phyloP scores from a whole-genome alignment of 495 filamentous ascomycete species.

The Trichocladium uniseriatum region DNA sequence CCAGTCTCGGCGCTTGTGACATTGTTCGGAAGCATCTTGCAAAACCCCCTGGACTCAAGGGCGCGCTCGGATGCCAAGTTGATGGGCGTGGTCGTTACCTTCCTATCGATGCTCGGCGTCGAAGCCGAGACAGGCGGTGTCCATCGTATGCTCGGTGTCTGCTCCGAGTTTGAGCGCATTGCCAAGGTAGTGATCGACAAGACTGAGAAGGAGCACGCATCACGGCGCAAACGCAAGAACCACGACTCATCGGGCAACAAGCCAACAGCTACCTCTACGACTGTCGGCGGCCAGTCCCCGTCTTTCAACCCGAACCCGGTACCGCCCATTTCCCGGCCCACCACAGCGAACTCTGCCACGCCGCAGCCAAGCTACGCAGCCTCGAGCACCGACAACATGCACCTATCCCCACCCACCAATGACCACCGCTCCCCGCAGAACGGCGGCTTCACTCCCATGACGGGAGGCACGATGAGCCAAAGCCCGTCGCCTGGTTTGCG shows the following conservation, averaged over 20 bases:
- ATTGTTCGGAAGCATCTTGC: constrained; percentile 91
- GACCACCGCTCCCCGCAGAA: constrained; percentile 30
- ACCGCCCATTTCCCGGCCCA: constrained; percentile 25
- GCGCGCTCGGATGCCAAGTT: constrained; percentile 80
- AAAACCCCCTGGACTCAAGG: constrained; percentile 85
- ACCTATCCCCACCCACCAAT: constrained; percentile 34
- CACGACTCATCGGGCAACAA: constrained; percentile 14
- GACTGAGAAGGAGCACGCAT: constrained; percentile 68
- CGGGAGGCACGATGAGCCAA: constrained; percentile 21
- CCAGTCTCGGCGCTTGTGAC: constrained; percentile 93
- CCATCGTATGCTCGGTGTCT: constrained; percentile 85
- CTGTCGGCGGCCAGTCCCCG: constrained; percentile 10
- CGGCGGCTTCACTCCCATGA: constrained; percentile 29
- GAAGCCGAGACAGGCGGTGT: constrained; percentile 80
- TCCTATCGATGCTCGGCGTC: constrained; percentile 59
- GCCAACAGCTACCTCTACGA: constrained; percentile 15
- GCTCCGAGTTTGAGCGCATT: constrained; percentile 91
- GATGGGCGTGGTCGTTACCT: constrained; percentile 88
- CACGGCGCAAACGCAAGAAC: constrained; percentile 72
- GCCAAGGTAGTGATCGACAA: constrained; percentile 87
- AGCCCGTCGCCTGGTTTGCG: constrained; percentile 25
- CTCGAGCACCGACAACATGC: constrained; percentile 17
- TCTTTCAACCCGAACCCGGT: constrained; percentile 28
- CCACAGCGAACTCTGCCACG: constrained; percentile 28
- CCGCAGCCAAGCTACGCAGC: constrained; percentile 20